Percentiles rank a stretch among this genome's conserved stretches.
These are phyloP conservation scores for Diatrype stigma DNA, from an alignment of 2,329 filamentous ascomycete genomes.

Conservation along the genomic window DNA sequence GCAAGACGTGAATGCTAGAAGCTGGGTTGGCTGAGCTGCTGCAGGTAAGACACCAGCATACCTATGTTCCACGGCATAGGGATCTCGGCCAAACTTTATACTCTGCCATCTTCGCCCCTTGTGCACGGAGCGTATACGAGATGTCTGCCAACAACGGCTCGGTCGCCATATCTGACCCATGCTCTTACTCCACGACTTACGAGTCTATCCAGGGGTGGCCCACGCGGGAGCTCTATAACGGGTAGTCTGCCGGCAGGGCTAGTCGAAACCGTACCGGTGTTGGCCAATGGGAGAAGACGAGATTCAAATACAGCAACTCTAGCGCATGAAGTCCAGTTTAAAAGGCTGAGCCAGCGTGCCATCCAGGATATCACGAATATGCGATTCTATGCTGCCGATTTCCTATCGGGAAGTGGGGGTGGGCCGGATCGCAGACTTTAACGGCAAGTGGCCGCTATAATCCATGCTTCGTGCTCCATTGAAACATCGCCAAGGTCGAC, in stretches of 20 bases:
- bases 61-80: background rate
- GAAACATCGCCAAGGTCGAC: no score
- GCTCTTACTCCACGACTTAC: background rate
- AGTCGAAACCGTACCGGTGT: background rate
- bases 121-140: no score
- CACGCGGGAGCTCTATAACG: background rate
- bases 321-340: background rate
- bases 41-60: background rate
- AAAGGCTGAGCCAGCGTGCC: background rate
- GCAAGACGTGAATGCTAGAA: no score
- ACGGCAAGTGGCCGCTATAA: no score
- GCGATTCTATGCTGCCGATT: no score
- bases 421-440: no score
- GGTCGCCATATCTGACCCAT: background rate
- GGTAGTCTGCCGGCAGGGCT: background rate
- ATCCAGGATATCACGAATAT: no score
- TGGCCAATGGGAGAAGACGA: background rate
- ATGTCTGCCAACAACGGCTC: background rate
- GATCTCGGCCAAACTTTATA: background rate
- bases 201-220: background rate
- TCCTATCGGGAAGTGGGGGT: no score
- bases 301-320: background rate
- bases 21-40: no score
- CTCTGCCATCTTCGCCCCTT: background rate
- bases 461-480: no score